These are phyloP conservation scores for Brasilioporus rufonigricans DNA, from an alignment of 768 basidiomycete genomes.

Conservation along the genomic window DNA sequence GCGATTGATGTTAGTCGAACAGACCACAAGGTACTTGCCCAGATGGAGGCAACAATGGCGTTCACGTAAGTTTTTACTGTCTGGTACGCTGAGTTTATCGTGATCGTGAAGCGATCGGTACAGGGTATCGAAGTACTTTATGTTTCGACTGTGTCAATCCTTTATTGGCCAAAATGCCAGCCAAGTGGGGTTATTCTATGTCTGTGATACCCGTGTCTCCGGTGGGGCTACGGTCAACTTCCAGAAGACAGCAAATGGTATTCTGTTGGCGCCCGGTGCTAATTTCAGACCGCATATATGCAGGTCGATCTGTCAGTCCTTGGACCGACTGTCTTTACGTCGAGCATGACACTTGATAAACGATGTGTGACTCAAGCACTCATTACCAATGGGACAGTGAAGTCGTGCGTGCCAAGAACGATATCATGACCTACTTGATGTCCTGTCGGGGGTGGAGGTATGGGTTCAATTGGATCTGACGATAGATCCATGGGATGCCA, in stretches of 20 bases:
- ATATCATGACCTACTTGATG: too few relatives aligned
- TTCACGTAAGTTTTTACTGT: not conserved
- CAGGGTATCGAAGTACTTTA: not conserved
- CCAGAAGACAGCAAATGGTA: not conserved
- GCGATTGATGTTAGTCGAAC: not conserved
- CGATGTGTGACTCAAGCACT: not conserved
- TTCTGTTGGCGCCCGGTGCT: not conserved
- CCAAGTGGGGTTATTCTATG: not conserved
- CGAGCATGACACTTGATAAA: not conserved
- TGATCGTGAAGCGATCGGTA: not conserved
- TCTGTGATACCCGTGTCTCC: too few relatives aligned
- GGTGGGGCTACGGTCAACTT: not conserved
- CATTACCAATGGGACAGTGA: too few relatives aligned
- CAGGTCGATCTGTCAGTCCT: not conserved
- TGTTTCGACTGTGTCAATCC: not conserved
- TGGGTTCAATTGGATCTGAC: too few relatives aligned
- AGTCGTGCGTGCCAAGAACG: too few relatives aligned
- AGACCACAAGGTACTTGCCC: not conserved
- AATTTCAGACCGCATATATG: constrained; percentile 3
- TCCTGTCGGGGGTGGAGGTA: too few relatives aligned
- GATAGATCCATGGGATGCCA: constrained; percentile 2
- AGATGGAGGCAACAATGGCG: not conserved
- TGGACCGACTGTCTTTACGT: not conserved
- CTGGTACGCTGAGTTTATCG: not conserved
- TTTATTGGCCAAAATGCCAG: not conserved